Conservation (phyloP, 495 filamentous ascomycete species). For the Clavariopsis aquatica region DNA sequence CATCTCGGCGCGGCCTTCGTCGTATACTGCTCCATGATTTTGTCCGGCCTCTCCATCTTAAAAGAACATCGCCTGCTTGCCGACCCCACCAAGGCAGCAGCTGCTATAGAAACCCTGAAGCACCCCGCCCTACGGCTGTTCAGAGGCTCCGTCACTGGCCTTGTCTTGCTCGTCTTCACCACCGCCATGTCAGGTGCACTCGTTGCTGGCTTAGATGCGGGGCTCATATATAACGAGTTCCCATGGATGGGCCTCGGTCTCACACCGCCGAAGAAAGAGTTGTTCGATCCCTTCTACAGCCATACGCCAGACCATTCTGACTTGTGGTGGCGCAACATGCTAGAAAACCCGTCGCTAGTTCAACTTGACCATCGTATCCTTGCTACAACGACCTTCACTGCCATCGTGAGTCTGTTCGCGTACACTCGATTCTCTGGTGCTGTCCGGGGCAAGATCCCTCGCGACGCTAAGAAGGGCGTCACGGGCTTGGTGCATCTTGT, state of each 20-base stretch:
- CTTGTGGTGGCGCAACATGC: slow-evolving; percentile 92
- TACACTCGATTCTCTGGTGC: slow-evolving; percentile 67
- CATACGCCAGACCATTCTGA: slow-evolving; percentile 74
- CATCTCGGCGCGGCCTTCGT: slow-evolving; percentile 88
- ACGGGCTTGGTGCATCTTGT: slow-evolving; percentile 81
- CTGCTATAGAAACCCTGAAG: slow-evolving; percentile 59
- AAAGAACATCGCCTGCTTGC: slow-evolving; percentile 67
- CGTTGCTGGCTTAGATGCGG: slow-evolving; percentile 92
- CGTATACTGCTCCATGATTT: slow-evolving; percentile 91
- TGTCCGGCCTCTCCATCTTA: slow-evolving; percentile 83
- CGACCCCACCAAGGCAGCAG: slow-evolving; percentile 56
- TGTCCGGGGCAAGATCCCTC: slow-evolving; percentile 65
- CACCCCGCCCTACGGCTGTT: slow-evolving; percentile 69
- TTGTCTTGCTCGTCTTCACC: slow-evolving; percentile 75
- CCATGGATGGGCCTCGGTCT: slow-evolving; percentile 88
- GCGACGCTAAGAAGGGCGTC: slow-evolving; percentile 65
- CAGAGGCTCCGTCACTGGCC: slow-evolving; percentile 68
- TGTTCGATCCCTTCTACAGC: slow-evolving; percentile 83
- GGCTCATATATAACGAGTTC: slow-evolving; percentile 97
- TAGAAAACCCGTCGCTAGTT: slow-evolving; percentile 92
- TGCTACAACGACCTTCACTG: slow-evolving; percentile 83
- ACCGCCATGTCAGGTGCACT: slow-evolving; percentile 92
- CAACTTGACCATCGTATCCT: slow-evolving; percentile 95
- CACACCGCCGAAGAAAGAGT: slow-evolving; percentile 75
- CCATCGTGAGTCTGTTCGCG: slow-evolving; percentile 72